Evolutionary conservation across 83 land plant genomes (phyloP).

Genomic region (Isoetes engelmannii): DNA sequence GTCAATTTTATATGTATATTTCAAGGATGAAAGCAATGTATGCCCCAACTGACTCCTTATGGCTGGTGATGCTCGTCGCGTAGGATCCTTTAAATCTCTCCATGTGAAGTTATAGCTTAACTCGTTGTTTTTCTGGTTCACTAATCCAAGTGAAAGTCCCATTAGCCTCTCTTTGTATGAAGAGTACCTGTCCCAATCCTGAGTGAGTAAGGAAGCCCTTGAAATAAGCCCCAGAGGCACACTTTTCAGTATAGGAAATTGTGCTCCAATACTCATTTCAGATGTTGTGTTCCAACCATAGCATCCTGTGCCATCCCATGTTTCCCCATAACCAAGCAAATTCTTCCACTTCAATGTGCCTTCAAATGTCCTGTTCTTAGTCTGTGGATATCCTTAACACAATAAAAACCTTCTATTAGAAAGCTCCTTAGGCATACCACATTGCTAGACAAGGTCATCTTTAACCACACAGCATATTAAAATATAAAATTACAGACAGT

Average conservation of each 20-base stretch:
- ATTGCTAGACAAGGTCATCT: too few relatives aligned
- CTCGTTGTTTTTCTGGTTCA: slow-evolving; percentile 52
- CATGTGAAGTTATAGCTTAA: slow-evolving; percentile 72
- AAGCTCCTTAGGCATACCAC: too few relatives aligned
- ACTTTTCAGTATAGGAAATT: slow-evolving; percentile 64
- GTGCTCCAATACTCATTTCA: slow-evolving; percentile 73
- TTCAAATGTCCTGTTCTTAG: slow-evolving; percentile 70
- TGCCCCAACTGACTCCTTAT: slow-evolving; percentile 84
- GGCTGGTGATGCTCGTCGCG: slow-evolving; percentile 55
- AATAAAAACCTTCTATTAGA: too few relatives aligned
- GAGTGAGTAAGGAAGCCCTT: slow-evolving; percentile 57
- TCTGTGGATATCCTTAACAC: too few relatives aligned
- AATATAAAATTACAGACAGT: too few relatives aligned
- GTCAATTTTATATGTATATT: slow-evolving; percentile 77
- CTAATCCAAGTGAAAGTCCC: slow-evolving; percentile 79
- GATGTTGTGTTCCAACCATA: slow-evolving; percentile 76
- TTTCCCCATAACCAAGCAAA: slow-evolving; percentile 76
- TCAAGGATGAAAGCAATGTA: slow-evolving; percentile 65
- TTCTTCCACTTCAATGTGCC: slow-evolving; percentile 80
- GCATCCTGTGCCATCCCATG: slow-evolving; percentile 74
- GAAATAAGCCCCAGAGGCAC: slow-evolving; percentile 50
- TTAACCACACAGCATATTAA: too few relatives aligned
- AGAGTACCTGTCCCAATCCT: slow-evolving; percentile 82
- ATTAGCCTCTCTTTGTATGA: slow-evolving; percentile 74
- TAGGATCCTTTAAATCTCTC: slow-evolving; percentile 77